Base-by-base conservation (phyloP, 768 basidiomycete species). In the Amanita jacksonii region DNA sequence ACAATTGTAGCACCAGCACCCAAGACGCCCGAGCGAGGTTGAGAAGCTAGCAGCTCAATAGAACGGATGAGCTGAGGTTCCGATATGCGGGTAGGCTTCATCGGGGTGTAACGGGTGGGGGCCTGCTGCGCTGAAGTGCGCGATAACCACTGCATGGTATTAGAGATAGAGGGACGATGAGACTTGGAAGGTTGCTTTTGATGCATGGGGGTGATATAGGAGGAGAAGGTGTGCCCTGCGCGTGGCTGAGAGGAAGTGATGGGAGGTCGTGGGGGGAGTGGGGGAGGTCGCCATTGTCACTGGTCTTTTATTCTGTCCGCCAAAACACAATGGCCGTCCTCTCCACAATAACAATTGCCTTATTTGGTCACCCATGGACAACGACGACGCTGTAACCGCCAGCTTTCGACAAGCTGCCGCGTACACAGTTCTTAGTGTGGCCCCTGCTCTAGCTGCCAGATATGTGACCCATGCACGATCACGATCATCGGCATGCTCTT, bases 1-100 rank as follows among this genome's bases (percentile, higher is more conserved):
- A 89, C 86, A 23, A 90, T 66, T 1, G 70, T 80, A 10, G 86
- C 86, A 31, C 86, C 85, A 15, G 73, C 57, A n/a, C 83, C 85
- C 15, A 85, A 71, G 3, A 65, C 59, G 2, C 76, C 76, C 33
- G 60, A 67, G 9, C 76, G 70, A 5, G 63, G 48, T 34, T 62
- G 54, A 30, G 65, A 58, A 35, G n/a, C n/a, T n/a, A 65, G 45
- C 13, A 63, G 54, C 49, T 71, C 67, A 34, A 66, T 62, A 23
- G 63, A 63, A 30, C 63, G 63, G n/a, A 60, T 57, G 34, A 66
- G 58, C 53, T 69, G 71, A n/a, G 68, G 65, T 44, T 73, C 70
- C 1, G 68, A 63, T 5, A 70, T 61, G 38, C 56, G 62, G 8
- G 62, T 55, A 15, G 65, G 58, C 51, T 66, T 69, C 25, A 63